Conservation (phyloP, 2,329 filamentous ascomycete species). For the Fusarium sacchari region DNA sequence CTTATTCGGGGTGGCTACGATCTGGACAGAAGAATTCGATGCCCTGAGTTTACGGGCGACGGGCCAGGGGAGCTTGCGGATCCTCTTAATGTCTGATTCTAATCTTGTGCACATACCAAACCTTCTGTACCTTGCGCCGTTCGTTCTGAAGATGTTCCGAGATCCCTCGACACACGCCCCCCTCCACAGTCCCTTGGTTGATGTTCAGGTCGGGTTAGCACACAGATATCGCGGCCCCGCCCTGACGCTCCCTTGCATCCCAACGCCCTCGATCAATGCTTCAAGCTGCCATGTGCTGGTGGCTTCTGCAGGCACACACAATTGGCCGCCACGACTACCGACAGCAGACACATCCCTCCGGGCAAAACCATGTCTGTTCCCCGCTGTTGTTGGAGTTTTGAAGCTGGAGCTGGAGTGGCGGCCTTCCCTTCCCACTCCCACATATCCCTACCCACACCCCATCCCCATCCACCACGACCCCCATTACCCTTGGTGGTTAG, state of each 20-base stretch:
- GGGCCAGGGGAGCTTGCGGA: constrained; percentile 34
- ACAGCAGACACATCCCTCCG: constrained; percentile 44
- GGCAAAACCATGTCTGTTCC: constrained; percentile 43
- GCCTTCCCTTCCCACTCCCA: constrained; percentile 43
- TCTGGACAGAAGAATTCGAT: constrained; percentile 44
- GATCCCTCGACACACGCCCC: constrained; percentile 36
- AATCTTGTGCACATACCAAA: constrained; percentile 54
- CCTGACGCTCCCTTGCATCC: constrained; percentile 50
- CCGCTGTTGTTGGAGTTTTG: constrained; percentile 29
- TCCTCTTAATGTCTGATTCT: constrained; percentile 50
- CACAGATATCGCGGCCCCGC: constrained; percentile 43
- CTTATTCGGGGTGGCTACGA: constrained; percentile 31
- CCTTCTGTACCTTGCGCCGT: constrained; percentile 42
- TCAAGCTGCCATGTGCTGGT: constrained; percentile 50
- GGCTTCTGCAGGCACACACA: constrained; percentile 38
- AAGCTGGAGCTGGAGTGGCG: constrained; percentile 18
- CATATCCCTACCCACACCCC: constrained; percentile 31
- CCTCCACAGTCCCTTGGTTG: constrained; percentile 35
- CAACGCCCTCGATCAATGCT: constrained; percentile 50
- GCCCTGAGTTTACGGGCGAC: constrained; percentile 22
- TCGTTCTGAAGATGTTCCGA: constrained; percentile 37
- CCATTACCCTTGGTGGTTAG: constrained; percentile 42
- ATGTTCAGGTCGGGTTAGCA: constrained; percentile 31
- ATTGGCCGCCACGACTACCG: constrained; percentile 44
- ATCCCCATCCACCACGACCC: constrained; percentile 34